Base-by-base conservation (phyloP, 208 protist genomes). In the Lotmaria passim region DNA sequence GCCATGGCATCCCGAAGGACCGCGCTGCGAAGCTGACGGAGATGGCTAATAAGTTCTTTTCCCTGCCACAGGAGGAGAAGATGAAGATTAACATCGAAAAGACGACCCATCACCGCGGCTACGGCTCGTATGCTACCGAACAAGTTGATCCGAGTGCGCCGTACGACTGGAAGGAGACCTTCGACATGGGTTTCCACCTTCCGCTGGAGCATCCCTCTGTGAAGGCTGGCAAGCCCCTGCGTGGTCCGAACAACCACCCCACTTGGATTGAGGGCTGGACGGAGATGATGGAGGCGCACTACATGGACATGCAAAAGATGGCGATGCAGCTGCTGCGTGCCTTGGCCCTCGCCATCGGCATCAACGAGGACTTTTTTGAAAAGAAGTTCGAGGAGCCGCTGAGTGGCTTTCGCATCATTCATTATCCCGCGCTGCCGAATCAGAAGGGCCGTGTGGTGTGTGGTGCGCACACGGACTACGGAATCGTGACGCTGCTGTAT, bases 401-500 rank as follows among this genome's bases (percentile, higher is more conserved):
- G 14, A 90, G 85, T 50, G 74, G 82, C 19, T 91, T 95, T 61
- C 82, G 90, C 61, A 79, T 95, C 64, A 86, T 95, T 47, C 80
- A 89, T 75, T 93, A 91, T 72, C 86, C 86, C 7, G 81, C 78
- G 14, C 78, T 88, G 34, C 67, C 80, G 26, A 52, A 77, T 1
- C 73, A 81, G 51, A 75, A 89, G 68, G 72, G 73, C 56, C 69
- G 77, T 3, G 61, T 84, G 24, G 84, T 86, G 39, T 83, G 78
- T 44, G 90, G 90, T 11, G 82, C 70, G 47, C 90, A 95, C 78
- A 89, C 81, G 26, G 90, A 95, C 75, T 95, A 95, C 67, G 90
- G 90, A 51, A 82, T 90, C 58, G 75, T 95, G 39, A 95, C 90
- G 46, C 67, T 93, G 51, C 78, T 95, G 43, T 91, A 90, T 66